Base-by-base conservation (phyloP, 768 basidiomycete genomes). In the Mycena maculata region DNA sequence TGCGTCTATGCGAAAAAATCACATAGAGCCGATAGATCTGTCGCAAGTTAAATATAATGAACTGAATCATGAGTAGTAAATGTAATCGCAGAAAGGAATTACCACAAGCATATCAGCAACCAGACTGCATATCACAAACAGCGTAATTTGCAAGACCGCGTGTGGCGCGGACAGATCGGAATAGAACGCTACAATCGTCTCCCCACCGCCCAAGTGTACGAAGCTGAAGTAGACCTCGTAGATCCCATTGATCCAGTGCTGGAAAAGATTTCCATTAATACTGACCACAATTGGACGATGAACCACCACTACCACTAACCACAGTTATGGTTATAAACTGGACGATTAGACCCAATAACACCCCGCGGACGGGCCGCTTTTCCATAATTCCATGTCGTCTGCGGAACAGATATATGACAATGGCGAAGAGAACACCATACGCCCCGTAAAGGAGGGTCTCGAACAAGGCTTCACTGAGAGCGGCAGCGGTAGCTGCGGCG, bases 1-100 rank as follows among this genome's bases (percentile, higher is more conserved):
- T 20, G 23, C 36, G 47, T 23, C 27, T 36, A 22, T 44, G 38
- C 12, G 49, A 39, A 20, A 22, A 53, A 20, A 62, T 53, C 49
- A 62, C 60, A 53, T 62, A 62, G 10, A 62, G 42, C 44, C 60
- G 49, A 31, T 62, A 36, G 44, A 62, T 53, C 60, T 53, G 36
- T 45, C 15, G 36, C 31, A n/a, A 60, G 22, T 2, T 11, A 16
- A 3, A 27, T 4, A 31, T n/a, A 12, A 20, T 8, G 18, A n/a
- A 41, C 5, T 5, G 6, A 22, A 8, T n/a, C n/a, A 42, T 4
- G 13, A n/a, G 20, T 23, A 59, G 9, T 16, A 42, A 6, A 12
- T 10, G 20, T 5, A 22, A 13, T 11, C n/a, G n/a, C n/a, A n/a
- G n/a, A n/a, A n/a, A n/a, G n/a, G n/a, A n/a, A 45, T 62, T 48